These are phyloP conservation scores for Pseudotsuga menziesii DNA, from an alignment of 75 land plant genomes.

Conservation along the genomic window DNA sequence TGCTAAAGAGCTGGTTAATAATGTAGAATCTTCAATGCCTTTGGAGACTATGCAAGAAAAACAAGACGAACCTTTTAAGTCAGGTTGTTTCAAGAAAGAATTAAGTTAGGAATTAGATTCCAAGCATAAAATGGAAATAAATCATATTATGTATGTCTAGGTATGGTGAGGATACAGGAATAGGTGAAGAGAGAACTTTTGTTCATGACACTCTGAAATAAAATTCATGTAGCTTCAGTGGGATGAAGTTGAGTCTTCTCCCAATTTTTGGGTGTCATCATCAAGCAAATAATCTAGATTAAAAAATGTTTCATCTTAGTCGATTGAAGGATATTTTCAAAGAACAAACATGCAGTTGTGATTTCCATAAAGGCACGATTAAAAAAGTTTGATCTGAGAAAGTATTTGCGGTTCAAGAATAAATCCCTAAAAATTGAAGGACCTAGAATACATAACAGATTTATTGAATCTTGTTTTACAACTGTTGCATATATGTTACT, in stretches of 20 bases:
- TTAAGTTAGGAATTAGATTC: constrained; percentile 9
- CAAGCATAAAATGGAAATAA: constrained; percentile 6
- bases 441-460: constrained; percentile 22
- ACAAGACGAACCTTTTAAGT: constrained; percentile 1
- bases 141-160: background rate
- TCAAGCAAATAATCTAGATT: constrained; percentile 60
- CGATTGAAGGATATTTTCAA: constrained; percentile 13
- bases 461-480: constrained; percentile 32
- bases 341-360: constrained; percentile 2
- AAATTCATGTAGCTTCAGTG: constrained; percentile 72
- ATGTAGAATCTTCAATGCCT: constrained; percentile 13
- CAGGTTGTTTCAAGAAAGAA: background rate
- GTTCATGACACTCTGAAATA: constrained; percentile 21
- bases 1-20: constrained; percentile 12
- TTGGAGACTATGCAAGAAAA: background rate
- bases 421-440: constrained; percentile 7
- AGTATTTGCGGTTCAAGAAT: background rate
- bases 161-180: background rate
- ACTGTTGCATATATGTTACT: constrained; percentile 40
- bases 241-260: constrained; percentile 69
- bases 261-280: constrained; percentile 98
- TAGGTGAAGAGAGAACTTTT: constrained; percentile 6
- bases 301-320: constrained; percentile 17
- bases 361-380: background rate
- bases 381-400: background rate